Percentiles rank a stretch among this genome's conserved stretches.
Conservation (phyloP, 352 stramenopile genomes). For the Pythium pectinolyticum region DNA sequence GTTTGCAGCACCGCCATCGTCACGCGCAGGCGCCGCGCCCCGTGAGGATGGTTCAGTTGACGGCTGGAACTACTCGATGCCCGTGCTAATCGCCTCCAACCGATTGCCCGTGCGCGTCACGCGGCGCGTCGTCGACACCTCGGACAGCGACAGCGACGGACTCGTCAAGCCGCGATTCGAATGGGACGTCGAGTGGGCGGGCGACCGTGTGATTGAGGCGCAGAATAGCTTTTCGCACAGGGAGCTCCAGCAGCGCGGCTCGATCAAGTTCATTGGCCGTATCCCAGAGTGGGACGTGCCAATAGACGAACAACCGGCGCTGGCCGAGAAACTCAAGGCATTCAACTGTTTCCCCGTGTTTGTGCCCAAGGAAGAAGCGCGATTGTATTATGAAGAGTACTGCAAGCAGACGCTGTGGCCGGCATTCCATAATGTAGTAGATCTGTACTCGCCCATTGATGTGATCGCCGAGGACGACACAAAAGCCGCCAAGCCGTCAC, state of each 20-base stretch:
- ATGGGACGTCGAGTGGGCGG: slow-evolving; percentile 67
- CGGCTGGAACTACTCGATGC: slow-evolving; percentile 52
- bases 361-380: slow-evolving; percentile 48
- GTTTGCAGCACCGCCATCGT: slow-evolving; percentile 6
- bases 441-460: slow-evolving; percentile 81
- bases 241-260: slow-evolving; percentile 60
- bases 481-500: slow-evolving; percentile 24
- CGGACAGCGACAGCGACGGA: neutral
- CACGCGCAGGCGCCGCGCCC: neutral
- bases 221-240: slow-evolving; percentile 75
- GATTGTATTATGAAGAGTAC: slow-evolving; percentile 90
- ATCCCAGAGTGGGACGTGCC: slow-evolving; percentile 56
- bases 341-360: slow-evolving; percentile 77
- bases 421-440: slow-evolving; percentile 96
- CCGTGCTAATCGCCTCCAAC: slow-evolving; percentile 76
- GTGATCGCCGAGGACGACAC: slow-evolving; percentile 47
- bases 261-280: slow-evolving; percentile 75
- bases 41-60: slow-evolving; percentile 23
- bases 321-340: slow-evolving; percentile 46
- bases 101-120: slow-evolving; percentile 56
- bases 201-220: slow-evolving; percentile 73
- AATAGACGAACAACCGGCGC: slow-evolving; percentile 46
- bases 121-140: slow-evolving; percentile 6
- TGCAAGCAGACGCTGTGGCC: slow-evolving; percentile 98
- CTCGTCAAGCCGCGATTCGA: slow-evolving; percentile 15